These are phyloP conservation scores for Yamadazyma membranifaciens DNA, from an alignment of 1,139 yeast genomes.

Conservation along the genomic window DNA sequence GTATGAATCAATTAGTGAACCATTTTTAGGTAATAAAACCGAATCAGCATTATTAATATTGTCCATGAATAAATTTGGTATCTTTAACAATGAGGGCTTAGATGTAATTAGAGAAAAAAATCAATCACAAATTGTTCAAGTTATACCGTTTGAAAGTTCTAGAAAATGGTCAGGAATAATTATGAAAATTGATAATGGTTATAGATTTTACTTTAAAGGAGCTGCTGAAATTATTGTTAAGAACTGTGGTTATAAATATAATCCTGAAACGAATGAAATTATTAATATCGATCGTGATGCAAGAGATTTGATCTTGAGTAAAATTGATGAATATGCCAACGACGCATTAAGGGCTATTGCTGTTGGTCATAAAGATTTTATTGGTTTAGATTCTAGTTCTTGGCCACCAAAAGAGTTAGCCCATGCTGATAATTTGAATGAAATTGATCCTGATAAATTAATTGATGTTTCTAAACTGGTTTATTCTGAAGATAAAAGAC, in stretches of 20 bases:
- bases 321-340: constrained; percentile 66
- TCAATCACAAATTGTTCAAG: constrained; percentile 51
- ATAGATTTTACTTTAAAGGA: constrained; percentile 77
- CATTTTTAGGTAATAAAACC: constrained; percentile 88
- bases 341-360: constrained; percentile 85
- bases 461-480: constrained; percentile 23
- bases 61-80: constrained; percentile 56
- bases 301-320: constrained; percentile 36
- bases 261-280: constrained; percentile 17
- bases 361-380: constrained; percentile 72
- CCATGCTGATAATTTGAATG: constrained; percentile 25
- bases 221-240: constrained; percentile 87
- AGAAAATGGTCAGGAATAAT: constrained; percentile 92
- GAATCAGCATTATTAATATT: constrained; percentile 82
- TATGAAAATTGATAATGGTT: constrained; percentile 47
- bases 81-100: constrained; percentile 38
- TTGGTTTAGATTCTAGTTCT: constrained; percentile 29
- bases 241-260: constrained; percentile 47
- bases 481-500: constrained; percentile 27
- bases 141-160: constrained; percentile 88
- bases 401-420: constrained; percentile 67
- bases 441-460: constrained; percentile 50
- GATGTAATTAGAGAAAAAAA: constrained; percentile 39
- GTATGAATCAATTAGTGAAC: constrained; percentile 39
- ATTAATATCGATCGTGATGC: constrained; percentile 25